Percentiles rank a stretch among this genome's conserved stretches.
phyloP scores from a whole-genome alignment of 176 grass and related monocot genomes.

The Poa pratensis region DNA sequence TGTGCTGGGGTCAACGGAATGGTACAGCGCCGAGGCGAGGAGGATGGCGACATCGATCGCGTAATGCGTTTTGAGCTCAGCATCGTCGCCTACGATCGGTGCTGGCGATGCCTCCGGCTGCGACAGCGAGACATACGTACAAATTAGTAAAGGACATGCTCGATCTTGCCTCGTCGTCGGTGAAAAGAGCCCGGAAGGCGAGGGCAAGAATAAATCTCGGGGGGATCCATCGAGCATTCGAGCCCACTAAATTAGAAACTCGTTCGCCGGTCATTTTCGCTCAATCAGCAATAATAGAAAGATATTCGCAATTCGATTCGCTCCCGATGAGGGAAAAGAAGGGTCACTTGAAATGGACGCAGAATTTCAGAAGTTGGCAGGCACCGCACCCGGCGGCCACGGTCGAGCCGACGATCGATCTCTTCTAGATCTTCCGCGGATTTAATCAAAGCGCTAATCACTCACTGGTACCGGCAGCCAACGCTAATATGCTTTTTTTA shows the following conservation, averaged over 20 bases:
- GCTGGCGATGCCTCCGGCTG: background rate
- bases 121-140: background rate
- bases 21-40: background rate
- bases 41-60: background rate
- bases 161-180: background rate
- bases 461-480: no score
- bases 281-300: background rate
- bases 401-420: no score
- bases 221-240: background rate
- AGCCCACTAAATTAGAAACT: background rate
- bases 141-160: no score
- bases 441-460: background rate
- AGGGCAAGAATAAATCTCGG: background rate
- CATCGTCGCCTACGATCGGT: background rate
- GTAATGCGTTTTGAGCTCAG: background rate
- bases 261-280: slow-evolving; percentile 4
- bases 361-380: background rate
- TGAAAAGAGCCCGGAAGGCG: background rate
- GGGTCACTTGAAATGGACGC: background rate
- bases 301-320: background rate
- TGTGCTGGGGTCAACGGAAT: slow-evolving; percentile 26
- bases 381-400: no score
- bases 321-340: background rate
- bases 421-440: background rate
- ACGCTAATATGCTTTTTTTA: no score